A percentile compares a stretch with the other conserved stretches of the same genome.
Conservation (phyloP, 2,329 filamentous ascomycete species). For the Diplodia corticola region DNA sequence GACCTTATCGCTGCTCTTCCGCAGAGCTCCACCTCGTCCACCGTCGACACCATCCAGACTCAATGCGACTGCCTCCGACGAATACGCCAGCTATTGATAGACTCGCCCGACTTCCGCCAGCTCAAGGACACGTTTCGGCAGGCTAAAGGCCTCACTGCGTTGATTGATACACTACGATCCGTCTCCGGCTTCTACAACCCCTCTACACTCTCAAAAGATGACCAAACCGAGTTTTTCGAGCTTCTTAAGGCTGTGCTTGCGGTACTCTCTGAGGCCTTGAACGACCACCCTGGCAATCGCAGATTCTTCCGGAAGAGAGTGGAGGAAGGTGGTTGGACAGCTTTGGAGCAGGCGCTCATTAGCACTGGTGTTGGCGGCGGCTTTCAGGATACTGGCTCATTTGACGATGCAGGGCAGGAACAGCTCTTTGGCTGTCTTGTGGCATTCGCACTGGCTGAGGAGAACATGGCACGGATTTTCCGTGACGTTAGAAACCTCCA, state of each 20-base stretch:
- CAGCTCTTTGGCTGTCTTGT: slow-evolving; percentile 82
- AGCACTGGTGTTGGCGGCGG: slow-evolving; percentile 57
- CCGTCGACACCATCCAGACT: slow-evolving; percentile 35
- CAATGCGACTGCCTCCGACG: slow-evolving; percentile 59
- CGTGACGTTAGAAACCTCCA: slow-evolving; percentile 36
- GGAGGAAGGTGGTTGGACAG: slow-evolving; percentile 75
- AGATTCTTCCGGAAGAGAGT: slow-evolving; percentile 80
- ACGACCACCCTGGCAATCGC: slow-evolving; percentile 79
- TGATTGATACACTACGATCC: slow-evolving; percentile 68
- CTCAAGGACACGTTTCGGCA: slow-evolving; percentile 81
- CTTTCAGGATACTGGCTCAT: slow-evolving; percentile 33
- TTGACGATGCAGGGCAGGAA: slow-evolving; percentile 52
- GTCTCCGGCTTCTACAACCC: slow-evolving; percentile 76
- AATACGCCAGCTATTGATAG: slow-evolving; percentile 65
- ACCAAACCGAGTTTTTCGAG: slow-evolving; percentile 66
- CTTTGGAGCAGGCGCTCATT: slow-evolving; percentile 70
- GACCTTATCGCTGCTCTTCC: slow-evolving; percentile 34
- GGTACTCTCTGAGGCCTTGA: slow-evolving; percentile 73
- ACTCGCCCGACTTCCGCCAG: slow-evolving; percentile 50
- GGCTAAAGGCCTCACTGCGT: slow-evolving; percentile 72
- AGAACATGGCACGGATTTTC: slow-evolving; percentile 70
- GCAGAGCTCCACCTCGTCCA: slow-evolving; percentile 33
- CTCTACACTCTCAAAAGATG: slow-evolving; percentile 59
- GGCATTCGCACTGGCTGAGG: slow-evolving; percentile 77
- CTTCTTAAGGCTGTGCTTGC: slow-evolving; percentile 71